Evolutionary conservation across 805 yeast species (phyloP), one percentile per base, ranked within the genome.

Genomic region (Ogataea siamensis): DNA sequence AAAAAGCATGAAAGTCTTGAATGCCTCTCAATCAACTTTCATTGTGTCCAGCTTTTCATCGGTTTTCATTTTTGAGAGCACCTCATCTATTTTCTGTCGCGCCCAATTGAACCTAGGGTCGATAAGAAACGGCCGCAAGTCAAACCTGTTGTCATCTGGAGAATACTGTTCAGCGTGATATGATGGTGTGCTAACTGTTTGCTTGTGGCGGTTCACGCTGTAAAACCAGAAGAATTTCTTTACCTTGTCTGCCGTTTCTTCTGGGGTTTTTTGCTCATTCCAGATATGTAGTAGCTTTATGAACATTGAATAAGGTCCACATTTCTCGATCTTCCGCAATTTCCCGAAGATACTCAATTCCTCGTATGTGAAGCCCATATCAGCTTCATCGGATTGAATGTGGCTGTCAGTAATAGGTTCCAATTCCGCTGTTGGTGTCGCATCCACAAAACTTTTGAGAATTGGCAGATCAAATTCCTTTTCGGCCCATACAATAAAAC

Each of bases 101-200:
- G 97, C 95, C 83, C 91, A 86, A 1, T 87, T 74, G 62, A 87
- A 93, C 46, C 86, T 68, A 19, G 98, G 97, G 51, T 86, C 79
- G 41, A 93, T 87, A 58, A 94, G 69, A 62, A 93, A 88, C n/a
- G 99, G 99, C 50, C 99, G 73, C 55, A 94, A 68, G 60, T 93
- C 99, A 62, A 85, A 93, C 53, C 99, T 73, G 60, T 93, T 93
- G 62, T 93, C 99, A 62, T 93, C 99, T 1, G 99, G 97, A 2
- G 98, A 89, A 58, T 93, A 93, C 55, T 87, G 94, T 60, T 93
- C 99, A 0, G 99, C 99, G 54, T 93, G 99, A 57, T 93, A 93
- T 24, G 94, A 76, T 10, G 99, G 99, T 0, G 99, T 93, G 60
- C 89, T 73, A n/a, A 91, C 89, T 1, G 99, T 93, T 80, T 87